Conservation (phyloP, 164 flowering plant genomes). For the Nymphaea thermarum region DNA sequence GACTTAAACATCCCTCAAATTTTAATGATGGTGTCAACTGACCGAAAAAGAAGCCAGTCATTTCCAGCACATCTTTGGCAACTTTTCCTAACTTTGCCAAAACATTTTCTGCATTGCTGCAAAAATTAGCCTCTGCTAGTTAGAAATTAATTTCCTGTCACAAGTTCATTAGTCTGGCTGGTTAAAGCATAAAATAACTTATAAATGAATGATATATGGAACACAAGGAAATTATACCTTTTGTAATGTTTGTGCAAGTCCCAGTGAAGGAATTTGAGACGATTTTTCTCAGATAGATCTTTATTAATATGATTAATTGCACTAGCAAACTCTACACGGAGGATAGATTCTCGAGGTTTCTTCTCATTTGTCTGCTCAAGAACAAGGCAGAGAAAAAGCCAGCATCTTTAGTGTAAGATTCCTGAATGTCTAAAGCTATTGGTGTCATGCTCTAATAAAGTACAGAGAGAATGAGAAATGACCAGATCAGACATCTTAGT, state of each 20-base stretch:
- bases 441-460: too few relatives aligned
- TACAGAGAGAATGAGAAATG: neutral
- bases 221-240: slow-evolving; percentile 31
- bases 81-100: slow-evolving; percentile 51
- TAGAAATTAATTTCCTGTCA: neutral
- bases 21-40: slow-evolving; percentile 31
- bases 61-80: slow-evolving; percentile 50
- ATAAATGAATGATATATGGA: neutral
- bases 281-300: slow-evolving; percentile 47
- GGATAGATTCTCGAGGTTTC: slow-evolving; percentile 87
- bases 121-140: neutral
- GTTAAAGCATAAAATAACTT: neutral
- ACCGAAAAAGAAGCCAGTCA: slow-evolving; percentile 70
- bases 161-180: neutral
- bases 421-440: too few relatives aligned
- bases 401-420: neutral
- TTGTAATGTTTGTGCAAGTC: slow-evolving; percentile 68
- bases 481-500: neutral
- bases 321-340: slow-evolving; percentile 78
- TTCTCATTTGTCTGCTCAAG: slow-evolving; percentile 68
- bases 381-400: neutral
- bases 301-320: slow-evolving; percentile 71
- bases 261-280: slow-evolving; percentile 75
- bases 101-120: slow-evolving; percentile 62
- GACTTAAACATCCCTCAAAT: slow-evolving; percentile 19